Percentiles rank a stretch among this genome's conserved stretches.
Conservation (phyloP, 2,329 filamentous ascomycete genomes). For the Cytospora piceae region DNA sequence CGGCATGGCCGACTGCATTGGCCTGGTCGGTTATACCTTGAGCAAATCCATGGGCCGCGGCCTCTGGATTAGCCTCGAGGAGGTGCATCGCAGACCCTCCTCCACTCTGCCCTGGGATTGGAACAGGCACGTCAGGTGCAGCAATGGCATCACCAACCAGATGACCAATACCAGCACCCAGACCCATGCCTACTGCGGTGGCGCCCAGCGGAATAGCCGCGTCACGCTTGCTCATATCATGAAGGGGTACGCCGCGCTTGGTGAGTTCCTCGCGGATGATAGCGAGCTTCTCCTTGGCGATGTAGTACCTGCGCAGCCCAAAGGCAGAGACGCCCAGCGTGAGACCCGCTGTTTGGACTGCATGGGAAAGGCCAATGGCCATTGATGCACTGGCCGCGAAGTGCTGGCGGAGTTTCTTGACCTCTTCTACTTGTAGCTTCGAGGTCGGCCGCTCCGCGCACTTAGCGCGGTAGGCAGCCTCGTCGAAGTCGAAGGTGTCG, state of each 20-base stretch:
- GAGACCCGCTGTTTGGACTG: conserved; percentile 26
- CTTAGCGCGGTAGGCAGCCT: conserved; percentile 27
- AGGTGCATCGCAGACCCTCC: conserved; percentile 18
- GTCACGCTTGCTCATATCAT: conserved; percentile 28
- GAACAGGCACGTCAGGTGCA: conserved; percentile 22
- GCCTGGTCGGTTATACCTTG: conserved; percentile 27
- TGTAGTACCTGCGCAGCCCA: conserved; percentile 26
- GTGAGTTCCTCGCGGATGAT: conserved; percentile 29
- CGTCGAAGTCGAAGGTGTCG: conserved; percentile 29
- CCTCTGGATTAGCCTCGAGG: conserved; percentile 21
- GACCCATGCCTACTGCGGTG: conserved; percentile 17
- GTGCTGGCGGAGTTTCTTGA: conserved; percentile 28
- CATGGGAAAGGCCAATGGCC: conserved; percentile 25
- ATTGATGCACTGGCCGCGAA: conserved; percentile 28
- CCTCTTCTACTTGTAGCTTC: conserved; percentile 29
- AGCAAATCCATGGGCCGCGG: conserved; percentile 23
- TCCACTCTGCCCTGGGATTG: conserved; percentile 11
- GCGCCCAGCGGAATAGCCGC: conserved; percentile 25
- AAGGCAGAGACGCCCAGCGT: conserved; percentile 27
- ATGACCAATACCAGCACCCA: conserved; percentile 24
- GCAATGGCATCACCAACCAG: conserved; percentile 17
- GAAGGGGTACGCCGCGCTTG: conserved; percentile 23
- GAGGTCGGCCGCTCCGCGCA: conserved; percentile 23
- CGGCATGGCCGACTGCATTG: conserved; percentile 22
- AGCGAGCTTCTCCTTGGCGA: conserved; percentile 25